Evolutionary conservation across 1,284 basidiomycete species (phyloP).

Genomic region (Pyrrhoderma noxium): DNA sequence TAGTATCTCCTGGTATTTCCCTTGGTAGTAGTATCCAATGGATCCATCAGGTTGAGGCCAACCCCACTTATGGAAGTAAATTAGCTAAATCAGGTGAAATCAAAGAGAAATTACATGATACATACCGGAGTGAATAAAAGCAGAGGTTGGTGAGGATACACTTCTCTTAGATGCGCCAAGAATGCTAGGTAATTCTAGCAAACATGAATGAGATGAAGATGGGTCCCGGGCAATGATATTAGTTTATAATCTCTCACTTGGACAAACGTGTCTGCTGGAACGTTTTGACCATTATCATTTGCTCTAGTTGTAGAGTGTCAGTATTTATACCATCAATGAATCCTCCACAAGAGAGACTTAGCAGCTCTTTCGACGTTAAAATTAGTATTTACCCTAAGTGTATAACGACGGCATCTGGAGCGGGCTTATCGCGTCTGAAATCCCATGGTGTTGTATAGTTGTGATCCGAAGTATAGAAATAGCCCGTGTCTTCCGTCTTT

Average conservation of each 20-base stretch:
- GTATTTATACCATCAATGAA: background rate
- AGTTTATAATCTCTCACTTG: conserved; percentile 27
- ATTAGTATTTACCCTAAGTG: conserved; percentile 41
- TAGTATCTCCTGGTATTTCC: conserved; percentile 31
- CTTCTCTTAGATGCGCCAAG: conserved; percentile 35
- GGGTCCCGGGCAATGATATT: background rate
- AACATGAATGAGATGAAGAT: background rate
- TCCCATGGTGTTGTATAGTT: conserved; percentile 56
- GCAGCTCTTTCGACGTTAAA: background rate
- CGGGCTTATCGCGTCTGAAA: conserved; percentile 39
- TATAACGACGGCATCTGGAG: conserved; percentile 45
- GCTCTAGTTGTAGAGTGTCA: too few relatives aligned
- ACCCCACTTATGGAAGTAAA: conserved; percentile 37
- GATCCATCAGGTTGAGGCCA: conserved; percentile 47
- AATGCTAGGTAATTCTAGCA: conserved; percentile 32
- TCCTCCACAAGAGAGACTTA: background rate
- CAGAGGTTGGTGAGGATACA: conserved; percentile 41
- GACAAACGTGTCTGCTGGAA: conserved; percentile 38
- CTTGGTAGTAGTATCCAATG: conserved; percentile 42
- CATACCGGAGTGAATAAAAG: conserved; percentile 49
- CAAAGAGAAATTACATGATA: conserved; percentile 1
- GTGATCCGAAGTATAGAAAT: conserved; percentile 45
- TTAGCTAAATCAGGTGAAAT: too few relatives aligned
- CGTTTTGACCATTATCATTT: conserved; percentile 32
- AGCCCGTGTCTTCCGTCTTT: conserved; percentile 55